Percentiles rank a stretch among this genome's conserved stretches.
phyloP scores from a whole-genome alignment of 1,284 basidiomycete genomes.

The Leccinum laetum region DNA sequence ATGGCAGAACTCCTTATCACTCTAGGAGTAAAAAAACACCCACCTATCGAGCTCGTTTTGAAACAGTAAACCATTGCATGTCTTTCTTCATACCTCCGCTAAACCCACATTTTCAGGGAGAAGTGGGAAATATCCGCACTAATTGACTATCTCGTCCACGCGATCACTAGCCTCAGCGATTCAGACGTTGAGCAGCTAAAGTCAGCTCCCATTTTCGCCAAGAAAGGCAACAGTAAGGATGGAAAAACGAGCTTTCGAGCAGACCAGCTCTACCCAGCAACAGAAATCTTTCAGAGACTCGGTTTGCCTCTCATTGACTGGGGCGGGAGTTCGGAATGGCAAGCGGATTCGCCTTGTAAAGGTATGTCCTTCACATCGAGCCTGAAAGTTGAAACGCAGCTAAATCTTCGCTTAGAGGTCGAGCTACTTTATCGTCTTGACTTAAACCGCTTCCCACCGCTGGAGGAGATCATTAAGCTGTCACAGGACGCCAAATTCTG shows the following conservation, averaged over 20 bases:
- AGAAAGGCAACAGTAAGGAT: constrained; percentile 33
- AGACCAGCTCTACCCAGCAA: constrained; percentile 80
- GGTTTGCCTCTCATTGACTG: constrained; percentile 84
- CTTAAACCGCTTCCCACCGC: constrained; percentile 67
- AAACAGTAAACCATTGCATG: too few species aligned
- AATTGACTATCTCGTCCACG: too few species aligned
- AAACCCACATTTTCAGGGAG: constrained; percentile 45
- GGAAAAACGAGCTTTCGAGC: constrained; percentile 48
- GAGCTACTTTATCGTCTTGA: constrained; percentile 73
- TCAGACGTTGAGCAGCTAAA: constrained; percentile 36
- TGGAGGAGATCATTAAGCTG: constrained; percentile 63
- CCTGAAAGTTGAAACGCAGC: constrained; percentile 45
- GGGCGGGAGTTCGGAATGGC: constrained; percentile 66
- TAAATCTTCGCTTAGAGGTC: background rate
- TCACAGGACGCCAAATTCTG: constrained; percentile 42
- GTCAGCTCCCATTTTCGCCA: constrained; percentile 73
- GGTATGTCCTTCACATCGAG: background rate
- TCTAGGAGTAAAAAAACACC: constrained; percentile 79
- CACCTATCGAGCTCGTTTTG: too few species aligned
- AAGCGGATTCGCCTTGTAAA: constrained; percentile 25
- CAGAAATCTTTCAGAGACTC: constrained; percentile 68
- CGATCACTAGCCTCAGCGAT: background rate
- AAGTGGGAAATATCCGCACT: constrained; percentile 75
- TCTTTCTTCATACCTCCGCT: background rate
- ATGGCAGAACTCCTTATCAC: constrained; percentile 73